Percentiles rank a stretch among this genome's conserved stretches.
Evolutionary conservation across 225 moss, liverwort and hornwort species (phyloP).

Genomic region (Physcomitrellopsis africana): DNA sequence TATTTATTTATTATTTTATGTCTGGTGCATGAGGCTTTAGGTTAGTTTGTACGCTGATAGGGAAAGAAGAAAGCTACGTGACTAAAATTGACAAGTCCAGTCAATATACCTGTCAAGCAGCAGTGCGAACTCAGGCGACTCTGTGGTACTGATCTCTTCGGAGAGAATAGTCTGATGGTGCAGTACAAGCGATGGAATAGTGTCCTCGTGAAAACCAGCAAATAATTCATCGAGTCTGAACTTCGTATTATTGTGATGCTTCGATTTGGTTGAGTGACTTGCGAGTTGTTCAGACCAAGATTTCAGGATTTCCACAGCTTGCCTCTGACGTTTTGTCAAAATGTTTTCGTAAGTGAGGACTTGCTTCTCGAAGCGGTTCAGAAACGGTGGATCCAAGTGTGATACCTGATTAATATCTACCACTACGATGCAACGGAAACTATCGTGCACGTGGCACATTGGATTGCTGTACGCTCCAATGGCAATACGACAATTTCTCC

Average conservation of each 20-base stretch:
- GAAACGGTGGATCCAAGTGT: conserved; percentile 57
- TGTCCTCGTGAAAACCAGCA: conserved; percentile 66
- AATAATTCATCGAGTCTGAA: conserved; percentile 55
- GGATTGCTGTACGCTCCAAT: conserved; percentile 71
- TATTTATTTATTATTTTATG: no score
- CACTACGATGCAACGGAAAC: conserved; percentile 68
- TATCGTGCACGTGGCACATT: conserved; percentile 68
- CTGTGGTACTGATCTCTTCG: conserved; percentile 34
- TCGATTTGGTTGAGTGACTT: conserved; percentile 33
- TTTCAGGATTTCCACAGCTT: conserved; percentile 48
- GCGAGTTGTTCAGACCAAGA: conserved; percentile 56
- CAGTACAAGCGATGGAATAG: conserved; percentile 61
- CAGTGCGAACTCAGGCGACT: conserved; percentile 36
- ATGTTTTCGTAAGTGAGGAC: conserved; percentile 67
- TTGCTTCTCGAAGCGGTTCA: conserved; percentile 74
- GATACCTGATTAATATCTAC: conserved; percentile 59
- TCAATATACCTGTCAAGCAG: conserved; percentile 56
- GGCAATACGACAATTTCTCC: conserved; percentile 64
- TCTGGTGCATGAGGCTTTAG: not conserved
- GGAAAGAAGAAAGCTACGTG: not conserved
- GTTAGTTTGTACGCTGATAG: not conserved
- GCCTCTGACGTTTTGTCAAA: conserved; percentile 39
- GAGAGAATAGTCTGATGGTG: conserved; percentile 40
- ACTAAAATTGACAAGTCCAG: not conserved
- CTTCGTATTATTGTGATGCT: conserved; percentile 23